These are phyloP conservation scores for Lentinus tigrinus DNA, from an alignment of 768 basidiomycete species.

Conservation along the genomic window DNA sequence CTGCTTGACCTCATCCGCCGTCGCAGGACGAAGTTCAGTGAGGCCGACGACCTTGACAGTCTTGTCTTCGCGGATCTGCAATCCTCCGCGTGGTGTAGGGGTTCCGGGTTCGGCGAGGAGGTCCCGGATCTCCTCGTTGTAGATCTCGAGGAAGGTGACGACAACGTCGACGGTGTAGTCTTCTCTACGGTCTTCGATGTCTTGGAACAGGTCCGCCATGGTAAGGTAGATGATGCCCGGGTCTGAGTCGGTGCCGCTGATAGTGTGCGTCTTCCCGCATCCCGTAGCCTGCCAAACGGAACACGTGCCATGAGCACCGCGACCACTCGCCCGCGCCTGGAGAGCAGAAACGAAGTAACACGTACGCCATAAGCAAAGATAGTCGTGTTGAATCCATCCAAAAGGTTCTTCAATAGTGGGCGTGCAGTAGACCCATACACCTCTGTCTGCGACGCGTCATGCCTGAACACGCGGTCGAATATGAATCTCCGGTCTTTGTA, in stretches of 20 bases:
- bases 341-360: not conserved
- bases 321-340: not conserved
- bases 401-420: conserved; percentile 78
- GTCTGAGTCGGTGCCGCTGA: conserved; percentile 85
- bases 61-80: conserved; percentile 94
- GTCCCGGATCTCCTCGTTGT: conserved; percentile 98
- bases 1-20: conserved; percentile 91
- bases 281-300: conserved; percentile 82
- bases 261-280: conserved; percentile 99
- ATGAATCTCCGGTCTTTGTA: conserved; percentile 97
- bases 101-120: conserved; percentile 77
- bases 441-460: conserved; percentile 77
- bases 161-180: conserved; percentile 85
- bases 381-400: conserved; percentile 96
- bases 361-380: conserved; percentile 98
- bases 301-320: not conserved
- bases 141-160: conserved; percentile 97
- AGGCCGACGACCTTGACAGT: conserved; percentile 87
- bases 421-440: conserved; percentile 86
- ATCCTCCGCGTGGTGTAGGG: conserved; percentile 71
- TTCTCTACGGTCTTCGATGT: conserved; percentile 83
- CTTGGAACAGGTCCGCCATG: conserved; percentile 95
- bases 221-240: conserved; percentile 95
- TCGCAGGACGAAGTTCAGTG: conserved; percentile 74
- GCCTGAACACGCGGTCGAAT: conserved; percentile 91